Evolutionary conservation across 148 eudicot species (phyloP).

Genomic region (Gaultheria prostrata): DNA sequence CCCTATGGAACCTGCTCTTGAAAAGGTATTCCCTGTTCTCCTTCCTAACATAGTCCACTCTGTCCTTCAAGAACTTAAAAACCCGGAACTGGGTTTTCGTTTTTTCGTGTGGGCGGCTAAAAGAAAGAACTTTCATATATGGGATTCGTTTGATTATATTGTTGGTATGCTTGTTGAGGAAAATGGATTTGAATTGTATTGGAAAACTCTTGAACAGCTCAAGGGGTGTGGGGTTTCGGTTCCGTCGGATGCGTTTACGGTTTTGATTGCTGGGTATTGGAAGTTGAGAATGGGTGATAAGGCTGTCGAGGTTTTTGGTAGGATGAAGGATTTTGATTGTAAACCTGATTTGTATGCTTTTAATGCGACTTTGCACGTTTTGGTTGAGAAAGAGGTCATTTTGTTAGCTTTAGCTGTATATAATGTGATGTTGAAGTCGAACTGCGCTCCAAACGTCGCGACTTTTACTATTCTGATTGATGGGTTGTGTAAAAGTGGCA

Average conservation of each 20-base stretch:
- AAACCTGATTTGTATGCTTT: conserved; percentile 54
- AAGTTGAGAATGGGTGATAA: conserved; percentile 42
- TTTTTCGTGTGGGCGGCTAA: conserved; percentile 70
- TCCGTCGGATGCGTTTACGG: conserved; percentile 48
- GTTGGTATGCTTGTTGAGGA: conserved; percentile 32
- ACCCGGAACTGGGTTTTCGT: conserved; percentile 48
- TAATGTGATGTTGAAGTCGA: conserved; percentile 67
- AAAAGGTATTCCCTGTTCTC: conserved; percentile 30
- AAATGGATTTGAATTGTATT: conserved; percentile 52
- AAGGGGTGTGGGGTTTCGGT: conserved; percentile 29
- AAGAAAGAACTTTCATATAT: conserved; percentile 22
- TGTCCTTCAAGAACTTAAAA: conserved; percentile 30
- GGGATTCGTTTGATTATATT: conserved; percentile 37
- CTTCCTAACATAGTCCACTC: conserved; percentile 30
- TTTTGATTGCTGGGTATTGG: conserved; percentile 60
- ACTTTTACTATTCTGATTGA: conserved; percentile 68
- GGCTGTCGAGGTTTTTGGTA: conserved; percentile 67
- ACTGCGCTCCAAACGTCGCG: conserved; percentile 41
- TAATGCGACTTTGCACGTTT: conserved; percentile 55
- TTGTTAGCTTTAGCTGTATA: conserved; percentile 64
- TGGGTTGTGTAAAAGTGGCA: conserved; percentile 71
- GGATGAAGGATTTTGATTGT: conserved; percentile 62
- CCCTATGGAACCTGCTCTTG: conserved; percentile 52
- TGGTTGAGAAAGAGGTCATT: conserved; percentile 51
- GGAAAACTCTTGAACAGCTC: conserved; percentile 58